These are phyloP conservation scores for Eutypa lata DNA, from an alignment of 2,329 filamentous ascomycete species.

Conservation along the genomic window DNA sequence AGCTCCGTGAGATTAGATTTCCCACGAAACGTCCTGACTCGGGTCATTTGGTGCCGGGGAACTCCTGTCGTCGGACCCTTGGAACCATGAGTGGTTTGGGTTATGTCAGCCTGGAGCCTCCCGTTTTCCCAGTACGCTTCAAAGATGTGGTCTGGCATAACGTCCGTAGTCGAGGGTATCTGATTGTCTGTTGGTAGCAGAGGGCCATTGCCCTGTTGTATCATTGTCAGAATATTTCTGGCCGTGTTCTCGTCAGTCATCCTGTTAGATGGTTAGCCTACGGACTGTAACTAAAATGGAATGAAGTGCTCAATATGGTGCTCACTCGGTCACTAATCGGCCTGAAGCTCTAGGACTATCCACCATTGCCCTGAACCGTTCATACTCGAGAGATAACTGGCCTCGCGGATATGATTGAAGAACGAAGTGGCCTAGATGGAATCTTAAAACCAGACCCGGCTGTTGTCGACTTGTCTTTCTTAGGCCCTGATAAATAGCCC, in stretches of 20 bases:
- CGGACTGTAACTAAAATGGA: neutral
- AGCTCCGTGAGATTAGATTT: slow-evolving; percentile 12
- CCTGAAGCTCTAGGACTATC: neutral
- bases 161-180: slow-evolving; percentile 9
- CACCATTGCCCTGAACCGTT: neutral
- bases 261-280: neutral
- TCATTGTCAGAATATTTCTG: neutral
- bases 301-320: neutral
- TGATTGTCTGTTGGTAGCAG: slow-evolving; percentile 17
- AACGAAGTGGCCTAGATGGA: neutral
- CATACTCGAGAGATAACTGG: neutral
- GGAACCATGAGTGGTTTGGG: slow-evolving; percentile 1
- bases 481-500: neutral
- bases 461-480: neutral
- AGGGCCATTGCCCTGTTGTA: neutral
- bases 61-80: neutral
- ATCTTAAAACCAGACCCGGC: neutral
- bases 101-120: slow-evolving; percentile 15
- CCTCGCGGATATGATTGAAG: neutral
- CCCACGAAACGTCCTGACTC: slow-evolving; percentile 7
- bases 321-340: neutral
- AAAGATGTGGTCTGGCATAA: slow-evolving; percentile 18
- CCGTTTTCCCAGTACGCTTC: slow-evolving; percentile 14
- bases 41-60: slow-evolving; percentile 4
- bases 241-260: neutral